Evolutionary conservation across 2,329 filamentous ascomycete species (phyloP).

Genomic region (Aspergillus vadensis): DNA sequence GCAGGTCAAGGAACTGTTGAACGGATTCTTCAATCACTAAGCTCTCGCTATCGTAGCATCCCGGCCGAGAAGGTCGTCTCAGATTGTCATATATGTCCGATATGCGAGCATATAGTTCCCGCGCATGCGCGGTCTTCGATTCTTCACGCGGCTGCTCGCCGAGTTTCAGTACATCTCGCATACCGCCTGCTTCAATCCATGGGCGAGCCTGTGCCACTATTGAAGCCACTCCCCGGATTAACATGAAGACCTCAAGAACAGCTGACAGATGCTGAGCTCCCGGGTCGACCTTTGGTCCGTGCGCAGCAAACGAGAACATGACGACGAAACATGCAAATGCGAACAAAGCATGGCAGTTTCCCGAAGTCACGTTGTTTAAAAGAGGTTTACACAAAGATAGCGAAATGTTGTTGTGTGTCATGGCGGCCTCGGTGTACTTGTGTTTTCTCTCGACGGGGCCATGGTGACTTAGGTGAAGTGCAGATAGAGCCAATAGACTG

Average conservation of each 20-base stretch:
- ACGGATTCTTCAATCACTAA: not conserved
- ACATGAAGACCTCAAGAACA: constrained; percentile 15
- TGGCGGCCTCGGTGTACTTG: constrained; percentile 10
- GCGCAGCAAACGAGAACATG: constrained; percentile 12
- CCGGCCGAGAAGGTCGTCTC: not conserved
- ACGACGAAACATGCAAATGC: constrained; percentile 15
- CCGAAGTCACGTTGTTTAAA: constrained; percentile 9
- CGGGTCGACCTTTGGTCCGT: not conserved
- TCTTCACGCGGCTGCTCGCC: not conserved
- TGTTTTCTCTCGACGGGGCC: not conserved
- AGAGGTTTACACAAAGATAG: constrained; percentile 14
- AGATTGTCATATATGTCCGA: not conserved
- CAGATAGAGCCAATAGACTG: constrained; percentile 16
- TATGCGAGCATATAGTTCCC: not conserved
- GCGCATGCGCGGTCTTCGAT: not conserved
- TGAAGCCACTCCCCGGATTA: constrained; percentile 12
- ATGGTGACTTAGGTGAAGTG: constrained; percentile 10
- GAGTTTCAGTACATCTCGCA: constrained; percentile 5
- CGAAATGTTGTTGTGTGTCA: constrained; percentile 13
- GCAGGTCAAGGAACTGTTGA: not conserved
- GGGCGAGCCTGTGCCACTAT: constrained; percentile 13
- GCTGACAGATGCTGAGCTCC: not conserved
- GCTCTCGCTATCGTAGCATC: not conserved
- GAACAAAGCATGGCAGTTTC: constrained; percentile 18
- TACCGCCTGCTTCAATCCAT: constrained; percentile 16